phyloP scores from a whole-genome alignment of 2,329 filamentous ascomycete genomes.

The Phyllosticta citriasiana region DNA sequence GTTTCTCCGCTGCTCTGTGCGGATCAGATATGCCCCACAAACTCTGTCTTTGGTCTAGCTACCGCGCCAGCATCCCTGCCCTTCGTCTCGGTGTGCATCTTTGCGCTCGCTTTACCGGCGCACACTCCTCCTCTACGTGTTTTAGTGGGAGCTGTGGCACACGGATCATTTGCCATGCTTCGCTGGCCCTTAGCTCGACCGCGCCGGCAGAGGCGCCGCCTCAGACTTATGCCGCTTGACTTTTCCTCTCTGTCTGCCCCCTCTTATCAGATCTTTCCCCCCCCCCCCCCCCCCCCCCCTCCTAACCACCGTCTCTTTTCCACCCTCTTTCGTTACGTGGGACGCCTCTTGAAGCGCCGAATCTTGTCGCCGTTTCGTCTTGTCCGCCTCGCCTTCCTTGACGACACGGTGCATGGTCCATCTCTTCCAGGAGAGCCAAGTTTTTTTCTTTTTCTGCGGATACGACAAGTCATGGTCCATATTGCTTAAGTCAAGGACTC shows the following conservation, averaged over 20 bases:
- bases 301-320: background rate
- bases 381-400: conserved; percentile 1
- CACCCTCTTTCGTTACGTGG: background rate
- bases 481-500: background rate
- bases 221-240: background rate
- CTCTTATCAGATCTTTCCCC: background rate
- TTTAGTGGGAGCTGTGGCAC: background rate
- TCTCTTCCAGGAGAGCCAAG: conserved; percentile 2
- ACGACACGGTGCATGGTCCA: background rate
- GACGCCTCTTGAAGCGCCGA: background rate
- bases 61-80: background rate
- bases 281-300: no score
- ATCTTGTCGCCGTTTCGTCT: no score
- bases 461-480: conserved; percentile 1
- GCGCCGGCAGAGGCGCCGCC: background rate
- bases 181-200: background rate
- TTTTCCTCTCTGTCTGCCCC: background rate
- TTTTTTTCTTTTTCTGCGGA: background rate
- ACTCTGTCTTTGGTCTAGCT: background rate
- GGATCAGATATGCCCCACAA: conserved; percentile 11
- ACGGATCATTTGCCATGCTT: background rate
- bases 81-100: background rate
- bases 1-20: background rate
- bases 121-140: background rate
- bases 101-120: background rate